phyloP scores from a whole-genome alignment of 176 grass and related monocot species.

The Carex cristatella region DNA sequence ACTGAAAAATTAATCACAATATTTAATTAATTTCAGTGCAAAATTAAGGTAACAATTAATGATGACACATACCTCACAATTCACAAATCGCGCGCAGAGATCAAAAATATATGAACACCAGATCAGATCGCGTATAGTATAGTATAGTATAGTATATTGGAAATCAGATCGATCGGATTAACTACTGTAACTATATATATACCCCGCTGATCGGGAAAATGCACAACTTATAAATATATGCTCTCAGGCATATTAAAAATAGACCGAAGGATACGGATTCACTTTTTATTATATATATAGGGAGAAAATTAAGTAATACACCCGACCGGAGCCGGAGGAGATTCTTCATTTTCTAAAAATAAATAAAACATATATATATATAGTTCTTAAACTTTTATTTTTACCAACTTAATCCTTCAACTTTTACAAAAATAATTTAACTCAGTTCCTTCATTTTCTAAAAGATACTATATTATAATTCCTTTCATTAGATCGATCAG shows the following conservation, averaged over 20 bases:
- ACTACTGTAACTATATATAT: background rate
- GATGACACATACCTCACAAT: constrained; percentile 1
- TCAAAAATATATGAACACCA: background rate
- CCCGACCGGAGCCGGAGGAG: background rate
- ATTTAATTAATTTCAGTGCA: background rate
- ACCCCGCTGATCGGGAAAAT: background rate
- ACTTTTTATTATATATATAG: background rate
- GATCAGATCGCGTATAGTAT: background rate
- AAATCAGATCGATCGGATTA: constrained; percentile 5
- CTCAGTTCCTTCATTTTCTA: no score
- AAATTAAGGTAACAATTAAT: background rate
- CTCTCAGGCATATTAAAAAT: background rate
- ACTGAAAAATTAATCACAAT: background rate
- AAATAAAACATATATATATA: no score
- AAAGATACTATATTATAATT: no score
- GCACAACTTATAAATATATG: background rate
- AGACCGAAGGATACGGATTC: background rate
- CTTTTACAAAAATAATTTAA: no score
- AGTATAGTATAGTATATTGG: background rate
- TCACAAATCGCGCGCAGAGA: background rate
- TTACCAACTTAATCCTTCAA: no score
- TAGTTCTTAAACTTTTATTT: no score
- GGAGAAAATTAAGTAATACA: background rate
- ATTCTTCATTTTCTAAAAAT: background rate
- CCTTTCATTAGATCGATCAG: no score